phyloP scores from a whole-genome alignment of 1,139 yeast genomes.

The Geotrichum bryndzae region DNA sequence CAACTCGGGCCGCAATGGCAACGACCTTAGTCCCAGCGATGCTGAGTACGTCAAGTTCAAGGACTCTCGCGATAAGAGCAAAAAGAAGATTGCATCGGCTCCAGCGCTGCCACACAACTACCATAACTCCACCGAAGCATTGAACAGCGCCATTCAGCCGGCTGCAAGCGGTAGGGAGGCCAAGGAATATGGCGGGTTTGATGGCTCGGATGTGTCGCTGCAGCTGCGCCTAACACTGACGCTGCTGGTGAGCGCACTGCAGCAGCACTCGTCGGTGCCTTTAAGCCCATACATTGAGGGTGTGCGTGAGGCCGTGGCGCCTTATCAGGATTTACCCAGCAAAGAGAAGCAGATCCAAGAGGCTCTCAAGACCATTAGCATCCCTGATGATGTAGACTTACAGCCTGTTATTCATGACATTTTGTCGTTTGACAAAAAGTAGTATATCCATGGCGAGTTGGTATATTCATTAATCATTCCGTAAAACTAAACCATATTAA shows the following conservation, averaged over 20 bases:
- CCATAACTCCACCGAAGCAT: background rate
- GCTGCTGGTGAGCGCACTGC: constrained; percentile 25
- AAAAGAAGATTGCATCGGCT: background rate
- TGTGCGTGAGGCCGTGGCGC: constrained; percentile 22
- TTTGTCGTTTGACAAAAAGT: constrained; percentile 8
- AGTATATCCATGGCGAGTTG: background rate
- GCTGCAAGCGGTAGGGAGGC: background rate
- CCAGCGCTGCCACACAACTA: background rate
- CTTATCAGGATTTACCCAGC: constrained; percentile 5
- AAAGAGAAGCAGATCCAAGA: constrained; percentile 19
- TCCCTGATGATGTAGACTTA: constrained; percentile 28
- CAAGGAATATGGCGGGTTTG: constrained; percentile 6
- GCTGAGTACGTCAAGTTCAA: background rate
- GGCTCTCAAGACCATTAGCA: constrained; percentile 25
- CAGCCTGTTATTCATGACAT: constrained; percentile 25
- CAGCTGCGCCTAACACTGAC: constrained; percentile 26
- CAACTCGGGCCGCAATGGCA: constrained; percentile 5
- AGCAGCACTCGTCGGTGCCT: constrained; percentile 22
- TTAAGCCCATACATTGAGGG: constrained; percentile 24
- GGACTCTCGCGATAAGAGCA: background rate
- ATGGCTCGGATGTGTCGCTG: constrained; percentile 15
- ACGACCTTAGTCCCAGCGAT: background rate
- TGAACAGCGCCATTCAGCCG: background rate
- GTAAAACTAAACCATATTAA: background rate
- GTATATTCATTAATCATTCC: background rate